Conservation (phyloP, 768 basidiomycete species). For the Rhizopogon rudus region DNA sequence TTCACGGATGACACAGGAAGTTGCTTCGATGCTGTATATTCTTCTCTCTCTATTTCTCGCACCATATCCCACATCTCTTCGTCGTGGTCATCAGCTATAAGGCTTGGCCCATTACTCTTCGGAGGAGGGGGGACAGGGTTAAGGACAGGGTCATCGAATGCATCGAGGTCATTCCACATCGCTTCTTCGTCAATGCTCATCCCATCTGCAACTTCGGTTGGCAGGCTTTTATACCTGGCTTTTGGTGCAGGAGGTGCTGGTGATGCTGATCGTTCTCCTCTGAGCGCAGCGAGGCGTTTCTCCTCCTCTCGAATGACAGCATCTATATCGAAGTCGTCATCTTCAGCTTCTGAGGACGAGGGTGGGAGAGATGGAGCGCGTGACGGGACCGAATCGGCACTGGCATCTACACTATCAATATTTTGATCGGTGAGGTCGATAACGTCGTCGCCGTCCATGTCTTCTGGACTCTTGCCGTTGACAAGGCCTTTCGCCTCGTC, state of each 20-base stretch:
- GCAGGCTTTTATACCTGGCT: conserved; percentile 3
- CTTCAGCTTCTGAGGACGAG: conserved; percentile 35
- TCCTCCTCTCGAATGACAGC: conserved; percentile 45
- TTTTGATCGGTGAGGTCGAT: conserved; percentile 27
- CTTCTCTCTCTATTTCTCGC: conserved; percentile 43
- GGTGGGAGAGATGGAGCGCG: conserved; percentile 35
- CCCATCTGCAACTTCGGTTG: conserved; percentile 2
- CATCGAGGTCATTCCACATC: conserved; percentile 27
- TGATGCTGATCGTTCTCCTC: conserved; percentile 6
- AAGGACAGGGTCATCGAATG: conserved; percentile 10
- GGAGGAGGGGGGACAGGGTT: conserved; percentile 3
- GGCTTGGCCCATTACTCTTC: neutral
- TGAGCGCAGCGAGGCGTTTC: conserved; percentile 24
- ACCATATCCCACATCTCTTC: conserved; percentile 74
- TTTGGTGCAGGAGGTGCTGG: conserved; percentile 4
- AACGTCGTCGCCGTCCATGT: conserved; percentile 17
- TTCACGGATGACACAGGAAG: conserved; percentile 21
- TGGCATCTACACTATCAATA: conserved; percentile 20
- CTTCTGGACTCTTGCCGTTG: conserved; percentile 26
- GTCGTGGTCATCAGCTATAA: conserved; percentile 8
- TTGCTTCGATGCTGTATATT: conserved; percentile 8
- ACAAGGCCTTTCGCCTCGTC: conserved; percentile 55
- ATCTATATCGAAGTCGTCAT: conserved; percentile 50
- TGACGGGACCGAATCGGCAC: conserved; percentile 28
- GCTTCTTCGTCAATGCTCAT: conserved; percentile 36